Base-by-base conservation (phyloP, 2,329 filamentous ascomycete species). In the Rugonectria rugulosa region DNA sequence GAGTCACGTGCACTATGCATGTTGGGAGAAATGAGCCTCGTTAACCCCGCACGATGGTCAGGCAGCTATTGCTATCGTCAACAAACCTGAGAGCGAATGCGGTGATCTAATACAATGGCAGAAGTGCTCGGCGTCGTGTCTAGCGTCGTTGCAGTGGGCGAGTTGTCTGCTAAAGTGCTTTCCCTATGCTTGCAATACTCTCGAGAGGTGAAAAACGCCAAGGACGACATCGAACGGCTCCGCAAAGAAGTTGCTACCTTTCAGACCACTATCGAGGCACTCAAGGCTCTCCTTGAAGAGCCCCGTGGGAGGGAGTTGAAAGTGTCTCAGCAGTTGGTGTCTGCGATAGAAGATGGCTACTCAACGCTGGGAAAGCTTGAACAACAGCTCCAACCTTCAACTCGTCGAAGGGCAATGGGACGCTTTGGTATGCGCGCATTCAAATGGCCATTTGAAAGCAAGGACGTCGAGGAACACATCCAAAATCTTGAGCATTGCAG, bases 111-210 rank as follows among this genome's bases (percentile, higher is more conserved):
- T n/a, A n/a, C n/a, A n/a, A n/a, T n/a, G n/a, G n/a, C n/a, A n/a
- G 72, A 75, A 52, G 67, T 55, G 42, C 63, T 77, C 51, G 69
- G 68, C 27, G 59, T 65, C 10, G 70, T 68, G 17, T 69, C 72
- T 59, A 76, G 68, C 62, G 64, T 75, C 34, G 68, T 75, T 40
- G 70, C 74, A 41, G 71, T 77, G 29, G 56, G 75, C 34, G 69
- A 77, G 46, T 54, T 77, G 48, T 73, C 74, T 20, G 66, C 63
- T 29, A 76, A 76, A 38, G 57, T 77, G 42, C 52, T 59, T 12
- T 64, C 64, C 42, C 56, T 71, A 8, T 77, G 72, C 46, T 65
- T 64, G 17, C 61, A 73, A 43, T 77, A 77, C 58, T 74, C 65
- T 6, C 59, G 63, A 45, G 63, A 70, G 2, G 69, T 74, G 32